phyloP scores from a whole-genome alignment of 768 basidiomycete genomes.

The Daedaleopsis sinensis region DNA sequence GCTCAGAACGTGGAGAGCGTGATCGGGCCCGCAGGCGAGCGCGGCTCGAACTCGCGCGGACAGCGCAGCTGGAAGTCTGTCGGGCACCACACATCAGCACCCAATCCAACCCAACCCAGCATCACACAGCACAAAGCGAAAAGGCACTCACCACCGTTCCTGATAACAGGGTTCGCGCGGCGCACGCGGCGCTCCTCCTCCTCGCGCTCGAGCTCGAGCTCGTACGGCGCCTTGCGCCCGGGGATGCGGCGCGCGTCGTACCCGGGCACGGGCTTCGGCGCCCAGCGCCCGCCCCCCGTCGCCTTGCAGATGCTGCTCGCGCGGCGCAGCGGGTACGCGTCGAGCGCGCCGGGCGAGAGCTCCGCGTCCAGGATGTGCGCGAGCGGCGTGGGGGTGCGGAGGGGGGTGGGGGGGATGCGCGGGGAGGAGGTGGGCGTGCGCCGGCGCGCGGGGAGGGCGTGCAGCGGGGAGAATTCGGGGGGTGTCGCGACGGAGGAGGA shows the following conservation, averaged over 20 bases:
- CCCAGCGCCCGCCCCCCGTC: slow-evolving; percentile 80
- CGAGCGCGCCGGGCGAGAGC: slow-evolving; percentile 56
- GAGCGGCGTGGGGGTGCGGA: slow-evolving; percentile 28
- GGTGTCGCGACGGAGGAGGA: slow-evolving; percentile 34
- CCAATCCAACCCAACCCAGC: too few species aligned
- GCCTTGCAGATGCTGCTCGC: slow-evolving; percentile 75
- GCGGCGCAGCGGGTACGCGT: slow-evolving; percentile 71
- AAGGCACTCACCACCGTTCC: slow-evolving; percentile 49
- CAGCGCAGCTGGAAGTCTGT: slow-evolving; percentile 70
- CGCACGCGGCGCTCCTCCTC: slow-evolving; percentile 54
- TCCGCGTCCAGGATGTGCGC: slow-evolving; percentile 19
- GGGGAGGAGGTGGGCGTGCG: slow-evolving; percentile 40
- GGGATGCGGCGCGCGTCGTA: slow-evolving; percentile 55
- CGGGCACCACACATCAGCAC: slow-evolving; percentile 7
- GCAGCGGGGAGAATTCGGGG: slow-evolving; percentile 25
- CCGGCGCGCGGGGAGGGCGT: slow-evolving; percentile 17
- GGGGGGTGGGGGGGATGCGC: slow-evolving; percentile 33
- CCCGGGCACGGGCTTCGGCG: slow-evolving; percentile 56
- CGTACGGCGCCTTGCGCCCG: slow-evolving; percentile 67
- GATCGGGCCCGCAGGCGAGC: slow-evolving; percentile 48
- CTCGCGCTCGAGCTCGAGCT: slow-evolving; percentile 70
- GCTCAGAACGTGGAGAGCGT: slow-evolving; percentile 63
- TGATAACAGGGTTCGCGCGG: slow-evolving; percentile 64
- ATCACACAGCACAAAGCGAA: too few species aligned
- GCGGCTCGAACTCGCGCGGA: slow-evolving; percentile 50